Base-by-base conservation (phyloP, 164 flowering plant species). In the Aristolochia californica region DNA sequence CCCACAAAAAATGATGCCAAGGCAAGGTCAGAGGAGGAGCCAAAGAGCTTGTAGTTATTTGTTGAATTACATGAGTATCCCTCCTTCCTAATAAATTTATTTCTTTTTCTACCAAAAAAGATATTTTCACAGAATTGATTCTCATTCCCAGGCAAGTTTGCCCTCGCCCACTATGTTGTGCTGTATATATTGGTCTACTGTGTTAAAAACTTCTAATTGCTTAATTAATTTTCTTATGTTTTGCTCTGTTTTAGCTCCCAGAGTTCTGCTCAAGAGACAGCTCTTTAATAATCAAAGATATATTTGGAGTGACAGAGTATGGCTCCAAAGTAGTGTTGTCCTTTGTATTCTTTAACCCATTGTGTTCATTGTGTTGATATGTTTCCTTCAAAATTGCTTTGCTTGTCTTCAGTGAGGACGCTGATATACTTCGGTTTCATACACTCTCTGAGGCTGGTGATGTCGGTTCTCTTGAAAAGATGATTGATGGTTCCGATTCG, bases 271-370 rank as follows among this genome's bases (percentile, higher is more conserved):
- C 91, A 44, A 78, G 70, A 65, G 91, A 84, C 45, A 71, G 81
- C 80, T 83, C 95, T 57, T 80, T 87, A 56, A 74, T 76, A 25
- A 75, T 93, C 55, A 93, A 93, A 70, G 91, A 89, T 64, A 81
- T 85, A 62, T 93, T 93, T 63, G 97, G 96, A n/a, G 97, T 87
- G 45, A 74, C 97, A 68, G 99, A 93, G 98, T 88, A 85, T 48
- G 93, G 27, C 38, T 45, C 62, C 40, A 0, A 9, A 34, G 40
- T 5, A 34, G 40, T 34, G 40, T 47, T 48, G 8, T n/a, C 16
- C 10, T 40, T 23, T 21, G 15, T 27, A 15, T 56, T 5, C 16
- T 40, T 40, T n/a, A 28, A 27, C 7, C 26, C 10, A 4, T 30
- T 20, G 8, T 40, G 38, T 34, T 5, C 14, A 13, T 16, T 11